Conservation (phyloP, 805 yeast genomes). For the Candida boleticola region DNA sequence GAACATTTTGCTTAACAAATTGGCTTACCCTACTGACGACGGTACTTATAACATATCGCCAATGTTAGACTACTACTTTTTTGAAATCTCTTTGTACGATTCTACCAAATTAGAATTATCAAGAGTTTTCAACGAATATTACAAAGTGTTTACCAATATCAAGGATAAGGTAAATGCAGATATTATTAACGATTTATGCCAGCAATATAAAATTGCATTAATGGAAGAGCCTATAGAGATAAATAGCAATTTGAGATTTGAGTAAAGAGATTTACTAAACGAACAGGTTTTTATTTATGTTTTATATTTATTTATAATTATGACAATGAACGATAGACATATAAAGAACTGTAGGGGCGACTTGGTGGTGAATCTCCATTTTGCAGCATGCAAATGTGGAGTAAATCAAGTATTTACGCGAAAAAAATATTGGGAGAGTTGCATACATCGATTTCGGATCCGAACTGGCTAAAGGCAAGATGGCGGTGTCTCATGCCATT, state of each 20-base stretch:
- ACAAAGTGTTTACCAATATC: slow-evolving; percentile 19
- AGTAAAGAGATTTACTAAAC: too few relatives aligned
- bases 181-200: slow-evolving; percentile 12
- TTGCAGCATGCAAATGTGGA: too few relatives aligned
- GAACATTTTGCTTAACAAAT: slow-evolving; percentile 21
- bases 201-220: slow-evolving; percentile 3
- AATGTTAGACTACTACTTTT: slow-evolving; percentile 5
- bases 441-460: too few relatives aligned
- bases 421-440: too few relatives aligned
- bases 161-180: slow-evolving; percentile 23
- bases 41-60: slow-evolving; percentile 6
- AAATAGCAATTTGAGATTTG: neutral
- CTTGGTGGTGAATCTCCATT: too few relatives aligned
- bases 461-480: too few relatives aligned
- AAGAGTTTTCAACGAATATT: slow-evolving; percentile 20
- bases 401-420: too few relatives aligned
- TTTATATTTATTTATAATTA: slow-evolving; percentile 2
- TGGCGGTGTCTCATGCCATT: too few relatives aligned
- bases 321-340: slow-evolving; percentile 3
- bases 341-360: too few relatives aligned
- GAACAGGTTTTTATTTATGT: too few relatives aligned
- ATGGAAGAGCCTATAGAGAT: slow-evolving; percentile 1
- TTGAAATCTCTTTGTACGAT: slow-evolving; percentile 4
- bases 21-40: slow-evolving; percentile 1
- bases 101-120: slow-evolving; percentile 16